These are phyloP conservation scores for Cinnamomum micranthum DNA, from an alignment of 164 flowering plant species.

Conservation along the genomic window DNA sequence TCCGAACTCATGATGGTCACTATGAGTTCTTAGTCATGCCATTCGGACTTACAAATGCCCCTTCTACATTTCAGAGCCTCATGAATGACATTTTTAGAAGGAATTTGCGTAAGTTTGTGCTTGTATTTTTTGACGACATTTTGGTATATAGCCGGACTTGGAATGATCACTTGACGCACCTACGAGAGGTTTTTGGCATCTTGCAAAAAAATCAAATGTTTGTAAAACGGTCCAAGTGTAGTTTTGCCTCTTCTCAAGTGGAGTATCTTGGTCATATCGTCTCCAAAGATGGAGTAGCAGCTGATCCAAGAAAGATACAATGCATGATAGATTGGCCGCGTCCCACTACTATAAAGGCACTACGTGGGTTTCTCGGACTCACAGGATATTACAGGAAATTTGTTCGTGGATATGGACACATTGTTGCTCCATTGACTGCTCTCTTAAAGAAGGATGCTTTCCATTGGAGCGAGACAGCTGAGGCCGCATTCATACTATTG, in stretches of 20 bases:
- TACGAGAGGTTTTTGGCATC: background rate
- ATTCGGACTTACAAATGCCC: background rate
- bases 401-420: background rate
- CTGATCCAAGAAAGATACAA: background rate
- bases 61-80: slow-evolving; percentile 2
- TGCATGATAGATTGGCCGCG: background rate
- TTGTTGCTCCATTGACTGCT: background rate
- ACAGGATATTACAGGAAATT: background rate
- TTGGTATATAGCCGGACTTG: slow-evolving; percentile 1
- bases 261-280: slow-evolving; percentile 2
- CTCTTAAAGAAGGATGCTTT: background rate
- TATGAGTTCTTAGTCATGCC: too few species aligned
- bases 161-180: background rate
- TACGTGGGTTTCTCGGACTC: background rate
- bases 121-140: slow-evolving; percentile 8
- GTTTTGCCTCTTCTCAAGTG: background rate
- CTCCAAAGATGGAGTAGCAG: background rate
- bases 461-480: background rate
- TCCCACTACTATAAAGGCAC: background rate
- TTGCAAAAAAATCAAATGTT: background rate
- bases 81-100: slow-evolving; percentile 1
- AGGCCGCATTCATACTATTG: background rate
- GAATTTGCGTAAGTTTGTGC: background rate
- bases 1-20: background rate
- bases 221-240: slow-evolving; percentile 1